phyloP scores from a whole-genome alignment of 78 protist species.

The Dictyostelium firmibasis region DNA sequence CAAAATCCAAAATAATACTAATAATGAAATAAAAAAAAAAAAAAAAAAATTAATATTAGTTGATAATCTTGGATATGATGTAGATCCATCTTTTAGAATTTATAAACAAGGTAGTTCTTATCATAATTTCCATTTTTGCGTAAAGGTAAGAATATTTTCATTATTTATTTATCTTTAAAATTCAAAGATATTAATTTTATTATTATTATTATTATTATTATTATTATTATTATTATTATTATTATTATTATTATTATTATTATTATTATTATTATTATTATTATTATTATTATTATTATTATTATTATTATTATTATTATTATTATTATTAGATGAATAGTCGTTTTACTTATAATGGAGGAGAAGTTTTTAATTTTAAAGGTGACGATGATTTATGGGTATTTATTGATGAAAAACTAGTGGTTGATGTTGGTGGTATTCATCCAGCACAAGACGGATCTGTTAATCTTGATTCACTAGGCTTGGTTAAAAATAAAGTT shows the following conservation, averaged over 20 bases:
- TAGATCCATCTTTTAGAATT: not conserved
- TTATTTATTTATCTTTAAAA: too few relatives aligned
- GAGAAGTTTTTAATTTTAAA: slow-evolving; percentile 43
- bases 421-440: slow-evolving; percentile 68
- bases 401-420: slow-evolving; percentile 43
- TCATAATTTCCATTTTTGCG: slow-evolving; percentile 77
- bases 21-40: too few relatives aligned
- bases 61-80: slow-evolving; percentile 2
- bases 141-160: not conserved
- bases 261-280: not conserved
- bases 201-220: not conserved
- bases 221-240: too few relatives aligned
- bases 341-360: slow-evolving; percentile 22
- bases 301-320: not conserved
- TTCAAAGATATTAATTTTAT: not conserved
- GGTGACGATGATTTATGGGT: slow-evolving; percentile 79
- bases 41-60: too few relatives aligned
- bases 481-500: not conserved
- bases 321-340: not conserved
- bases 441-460: not conserved
- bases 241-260: not conserved
- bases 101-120: not conserved
- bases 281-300: not conserved
- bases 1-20: too few relatives aligned
- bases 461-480: not conserved